Evolutionary conservation across 2,329 filamentous ascomycete species (phyloP).

Genomic region (Trichoderma sp.): DNA sequence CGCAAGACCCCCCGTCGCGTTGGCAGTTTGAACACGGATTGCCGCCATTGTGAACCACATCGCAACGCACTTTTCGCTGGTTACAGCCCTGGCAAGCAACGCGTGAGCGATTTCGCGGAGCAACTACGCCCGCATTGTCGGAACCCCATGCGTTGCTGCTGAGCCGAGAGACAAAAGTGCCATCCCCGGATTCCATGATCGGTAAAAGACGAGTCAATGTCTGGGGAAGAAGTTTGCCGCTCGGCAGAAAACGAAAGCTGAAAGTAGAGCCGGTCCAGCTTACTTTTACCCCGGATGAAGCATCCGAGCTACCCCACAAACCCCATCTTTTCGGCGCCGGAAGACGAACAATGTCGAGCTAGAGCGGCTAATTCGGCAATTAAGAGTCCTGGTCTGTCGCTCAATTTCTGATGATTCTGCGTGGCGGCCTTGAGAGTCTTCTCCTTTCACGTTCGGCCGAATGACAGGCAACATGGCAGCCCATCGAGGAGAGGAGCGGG

Average conservation of each 20-base stretch:
- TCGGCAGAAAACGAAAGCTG: constrained; percentile 2
- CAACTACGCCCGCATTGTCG: not conserved
- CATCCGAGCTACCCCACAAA: constrained; percentile 7
- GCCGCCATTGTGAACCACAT: constrained; percentile 8
- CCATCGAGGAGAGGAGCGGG: not conserved
- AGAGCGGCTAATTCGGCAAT: constrained; percentile 17
- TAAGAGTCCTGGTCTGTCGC: not conserved
- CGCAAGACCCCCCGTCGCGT: constrained; percentile 1
- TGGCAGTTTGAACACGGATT: constrained; percentile 12
- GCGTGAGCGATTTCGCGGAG: constrained; percentile 6
- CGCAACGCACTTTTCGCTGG: constrained; percentile 16
- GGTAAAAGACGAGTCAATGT: constrained; percentile 1
- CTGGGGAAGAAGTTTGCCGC: constrained; percentile 16
- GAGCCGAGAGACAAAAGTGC: not conserved
- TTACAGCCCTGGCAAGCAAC: constrained; percentile 8
- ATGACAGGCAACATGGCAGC: not conserved
- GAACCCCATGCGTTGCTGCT: not conserved
- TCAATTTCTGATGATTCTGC: not conserved
- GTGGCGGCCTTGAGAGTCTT: not conserved
- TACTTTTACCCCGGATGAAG: constrained; percentile 3
- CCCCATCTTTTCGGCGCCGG: constrained; percentile 1
- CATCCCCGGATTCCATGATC: constrained; percentile 14
- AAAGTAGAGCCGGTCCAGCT: not conserved
- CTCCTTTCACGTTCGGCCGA: not conserved
- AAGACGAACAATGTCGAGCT: not conserved